Conservation (phyloP, 2,329 filamentous ascomycete species). For the Talaromyces sp. region DNA sequence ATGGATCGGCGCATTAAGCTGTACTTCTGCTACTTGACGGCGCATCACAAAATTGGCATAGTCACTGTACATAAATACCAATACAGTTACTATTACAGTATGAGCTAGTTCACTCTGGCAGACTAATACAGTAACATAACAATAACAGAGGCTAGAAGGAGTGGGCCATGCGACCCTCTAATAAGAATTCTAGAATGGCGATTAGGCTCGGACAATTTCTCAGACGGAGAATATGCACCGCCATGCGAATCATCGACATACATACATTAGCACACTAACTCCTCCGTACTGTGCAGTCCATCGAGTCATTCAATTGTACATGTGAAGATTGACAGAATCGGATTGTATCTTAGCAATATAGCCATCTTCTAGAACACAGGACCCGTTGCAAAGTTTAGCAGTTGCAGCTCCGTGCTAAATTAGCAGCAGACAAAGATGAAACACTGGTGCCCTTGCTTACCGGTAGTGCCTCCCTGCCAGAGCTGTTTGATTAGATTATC, state of each 20-base stretch:
- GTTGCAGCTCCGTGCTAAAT: background rate
- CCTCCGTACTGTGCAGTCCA: too few relatives aligned
- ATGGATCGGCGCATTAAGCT: background rate
- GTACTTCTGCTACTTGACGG: background rate
- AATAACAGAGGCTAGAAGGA: slow-evolving; percentile 3
- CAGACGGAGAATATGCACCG: background rate
- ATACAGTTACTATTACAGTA: slow-evolving; percentile 2
- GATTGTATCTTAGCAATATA: background rate
- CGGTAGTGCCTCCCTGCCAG: slow-evolving; percentile 10
- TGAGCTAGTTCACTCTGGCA: background rate
- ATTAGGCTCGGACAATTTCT: background rate
- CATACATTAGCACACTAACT: background rate
- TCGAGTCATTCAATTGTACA: background rate
- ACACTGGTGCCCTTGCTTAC: slow-evolving; percentile 26
- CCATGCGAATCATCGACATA: background rate
- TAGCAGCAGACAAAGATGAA: slow-evolving; percentile 23
- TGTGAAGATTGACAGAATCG: background rate
- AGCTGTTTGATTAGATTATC: background rate
- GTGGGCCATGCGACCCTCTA: slow-evolving; percentile 4
- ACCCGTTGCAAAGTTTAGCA: background rate
- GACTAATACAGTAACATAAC: background rate
- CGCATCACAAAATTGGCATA: background rate
- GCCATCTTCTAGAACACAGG: background rate
- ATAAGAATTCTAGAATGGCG: background rate
- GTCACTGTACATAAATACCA: slow-evolving; percentile 4